Percentiles rank a stretch among this genome's conserved stretches.
phyloP scores from a whole-genome alignment of 1,139 yeast species.

The Eremothecium cymbalariae region DNA sequence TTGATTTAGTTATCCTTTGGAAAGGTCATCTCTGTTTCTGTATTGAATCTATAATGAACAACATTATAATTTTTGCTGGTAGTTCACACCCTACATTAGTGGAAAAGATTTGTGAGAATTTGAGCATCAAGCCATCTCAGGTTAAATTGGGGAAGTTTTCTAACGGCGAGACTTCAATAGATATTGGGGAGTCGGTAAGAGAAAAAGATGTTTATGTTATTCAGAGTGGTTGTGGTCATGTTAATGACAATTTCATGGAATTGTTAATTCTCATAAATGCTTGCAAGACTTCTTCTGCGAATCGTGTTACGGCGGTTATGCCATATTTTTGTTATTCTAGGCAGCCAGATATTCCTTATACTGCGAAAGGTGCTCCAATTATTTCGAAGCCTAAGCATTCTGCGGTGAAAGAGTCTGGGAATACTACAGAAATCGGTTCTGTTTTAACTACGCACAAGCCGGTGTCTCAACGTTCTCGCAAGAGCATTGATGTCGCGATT shows the following conservation, averaged over 20 bases:
- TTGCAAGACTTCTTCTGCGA: constrained; percentile 92
- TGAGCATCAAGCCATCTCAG: constrained; percentile 95
- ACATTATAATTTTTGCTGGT: constrained; percentile 64
- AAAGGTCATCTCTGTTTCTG: too few relatives aligned
- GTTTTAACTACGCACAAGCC: constrained; percentile 21
- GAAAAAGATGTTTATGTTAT: constrained; percentile 89
- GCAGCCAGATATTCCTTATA: constrained; percentile 92
- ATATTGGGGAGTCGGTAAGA: constrained; percentile 87
- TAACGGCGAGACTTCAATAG: constrained; percentile 95
- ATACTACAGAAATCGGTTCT: constrained; percentile 10
- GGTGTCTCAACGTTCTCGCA: constrained; percentile 9
- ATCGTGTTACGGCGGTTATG: constrained; percentile 85
- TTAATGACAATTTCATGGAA: constrained; percentile 86
- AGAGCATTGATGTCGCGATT: constrained; percentile 18
- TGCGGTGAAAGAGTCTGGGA: constrained; percentile 17
- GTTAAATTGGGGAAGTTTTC: constrained; percentile 85
- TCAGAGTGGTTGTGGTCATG: constrained; percentile 69
- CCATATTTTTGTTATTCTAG: constrained; percentile 94
- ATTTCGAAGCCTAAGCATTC: constrained; percentile 37
- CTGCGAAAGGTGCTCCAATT: constrained; percentile 57
- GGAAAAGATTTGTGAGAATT: constrained; percentile 53
- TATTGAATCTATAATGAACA: constrained; percentile 47
- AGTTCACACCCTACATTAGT: constrained; percentile 59
- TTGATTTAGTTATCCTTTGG: too few relatives aligned
- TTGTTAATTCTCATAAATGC: constrained; percentile 84